Base-by-base conservation (phyloP, 2,329 filamentous ascomycete species). In the Myriosclerotinia duriaeana region DNA sequence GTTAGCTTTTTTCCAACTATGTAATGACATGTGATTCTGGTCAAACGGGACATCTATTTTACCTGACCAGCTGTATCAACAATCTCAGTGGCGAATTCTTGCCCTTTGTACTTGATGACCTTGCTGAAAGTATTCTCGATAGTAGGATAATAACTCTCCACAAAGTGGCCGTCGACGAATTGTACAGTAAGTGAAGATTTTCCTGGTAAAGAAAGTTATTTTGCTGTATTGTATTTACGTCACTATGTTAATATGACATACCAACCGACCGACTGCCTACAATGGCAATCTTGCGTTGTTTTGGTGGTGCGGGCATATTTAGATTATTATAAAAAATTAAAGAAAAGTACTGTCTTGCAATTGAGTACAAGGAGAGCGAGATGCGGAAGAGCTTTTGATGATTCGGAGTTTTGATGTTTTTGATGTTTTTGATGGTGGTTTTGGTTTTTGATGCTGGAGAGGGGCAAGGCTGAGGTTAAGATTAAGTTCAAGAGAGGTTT, bases 81-180 rank as follows among this genome's bases (percentile, higher is more conserved):
- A 75, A 99, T 98, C 81, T 99, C 95, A 15, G 93, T 97, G 62
- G 91, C 88, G 79, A 89, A 99, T 72, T 98, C 95, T 79, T 97
- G 92, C 61, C 91, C 90, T 79, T 95, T 96, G 79, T 91, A 90
- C 74, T 92, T 90, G 78, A 99, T 97, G 72, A 93, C 89, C 79
- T 96, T 96, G 83, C 90, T 96, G 78, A 99, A 99, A 2, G 94
- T 98, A 79, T 98, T 99, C 79, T 99, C 95, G 76, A 99, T 98
- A 52, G 95, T 99, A 46, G 95, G 95, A 79, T 99, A 99, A 81
- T 99, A 99, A 79, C 91, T 96, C 79, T 99, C 95, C 76, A 99
- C 94, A 77, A 99, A 99, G 80, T 97, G 93, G 70, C 93, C 93
- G 78, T 99, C 95, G 76, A 97, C 94, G 77, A 95, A 98, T 77